Conservation (phyloP, 495 filamentous ascomycete genomes). For the Podospora bellae-mahoneyi region DNA sequence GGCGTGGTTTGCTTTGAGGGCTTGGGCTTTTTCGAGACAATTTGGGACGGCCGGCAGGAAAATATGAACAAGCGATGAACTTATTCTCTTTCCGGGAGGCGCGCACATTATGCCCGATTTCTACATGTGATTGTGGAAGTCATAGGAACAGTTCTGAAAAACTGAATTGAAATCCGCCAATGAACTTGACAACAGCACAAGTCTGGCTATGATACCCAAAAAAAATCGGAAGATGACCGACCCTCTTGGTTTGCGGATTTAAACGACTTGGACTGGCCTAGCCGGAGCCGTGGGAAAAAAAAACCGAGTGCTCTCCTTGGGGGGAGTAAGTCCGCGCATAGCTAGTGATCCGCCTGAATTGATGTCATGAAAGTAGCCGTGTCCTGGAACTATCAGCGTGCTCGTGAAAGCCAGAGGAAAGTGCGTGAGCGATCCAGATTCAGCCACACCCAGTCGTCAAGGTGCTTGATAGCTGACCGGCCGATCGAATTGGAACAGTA, state of each 20-base stretch:
- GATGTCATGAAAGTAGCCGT: not conserved
- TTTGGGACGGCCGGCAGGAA: slow-evolving; percentile 44
- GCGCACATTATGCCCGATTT: slow-evolving; percentile 31
- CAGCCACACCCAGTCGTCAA: not conserved
- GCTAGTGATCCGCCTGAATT: not conserved
- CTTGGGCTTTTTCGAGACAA: slow-evolving; percentile 46
- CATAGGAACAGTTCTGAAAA: slow-evolving; percentile 46
- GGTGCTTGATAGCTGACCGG: not conserved
- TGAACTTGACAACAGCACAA: slow-evolving; percentile 27
- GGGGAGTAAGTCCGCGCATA: not conserved
- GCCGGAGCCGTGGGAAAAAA: not conserved
- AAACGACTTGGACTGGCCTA: not conserved
- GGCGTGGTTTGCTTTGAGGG: slow-evolving; percentile 52
- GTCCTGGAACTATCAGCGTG: not conserved
- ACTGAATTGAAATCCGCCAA: slow-evolving; percentile 35
- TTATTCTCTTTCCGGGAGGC: slow-evolving; percentile 25
- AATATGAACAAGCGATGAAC: slow-evolving; percentile 25
- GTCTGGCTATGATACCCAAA: slow-evolving; percentile 25
- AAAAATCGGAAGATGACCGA: not conserved
- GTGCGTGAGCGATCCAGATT: not conserved
- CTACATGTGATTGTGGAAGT: slow-evolving; percentile 30
- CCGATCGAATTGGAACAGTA: too few species aligned
- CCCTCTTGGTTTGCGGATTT: not conserved
- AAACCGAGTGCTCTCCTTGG: not conserved
- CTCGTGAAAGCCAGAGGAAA: not conserved